Conservation (phyloP, 2,329 filamentous ascomycete species). For the Colletotrichum phormii region DNA sequence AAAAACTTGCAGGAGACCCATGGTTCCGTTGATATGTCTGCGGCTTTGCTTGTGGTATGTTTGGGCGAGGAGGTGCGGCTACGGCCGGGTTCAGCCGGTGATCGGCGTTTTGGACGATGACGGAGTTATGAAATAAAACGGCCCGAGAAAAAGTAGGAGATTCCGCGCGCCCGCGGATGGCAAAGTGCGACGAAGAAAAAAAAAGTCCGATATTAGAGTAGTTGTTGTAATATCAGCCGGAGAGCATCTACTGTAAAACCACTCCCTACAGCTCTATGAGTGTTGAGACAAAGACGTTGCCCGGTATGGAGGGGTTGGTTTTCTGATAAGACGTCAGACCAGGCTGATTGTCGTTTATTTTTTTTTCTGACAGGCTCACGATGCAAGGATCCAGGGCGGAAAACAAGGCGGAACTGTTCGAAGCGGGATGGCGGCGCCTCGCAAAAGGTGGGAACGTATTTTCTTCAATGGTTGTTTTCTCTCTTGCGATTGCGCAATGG, state of each 20-base stretch:
- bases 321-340: conserved; percentile 12
- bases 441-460: neutral
- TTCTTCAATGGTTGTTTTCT: conserved; percentile 16
- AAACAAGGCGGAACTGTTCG: conserved; percentile 5
- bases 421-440: neutral
- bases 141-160: neutral
- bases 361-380: neutral
- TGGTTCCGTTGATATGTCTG: neutral
- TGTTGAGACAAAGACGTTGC: neutral
- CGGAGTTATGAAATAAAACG: neutral
- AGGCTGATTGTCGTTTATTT: neutral
- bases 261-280: neutral
- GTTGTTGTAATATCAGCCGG: neutral
- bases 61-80: conserved; percentile 14
- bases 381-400: conserved; percentile 22
- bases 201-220: neutral
- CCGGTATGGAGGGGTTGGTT: neutral
- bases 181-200: too few relatives aligned
- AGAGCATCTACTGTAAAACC: neutral
- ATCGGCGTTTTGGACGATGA: conserved; percentile 7
- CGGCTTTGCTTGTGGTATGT: neutral
- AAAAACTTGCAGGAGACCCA: conserved; percentile 36
- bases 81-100: conserved; percentile 21
- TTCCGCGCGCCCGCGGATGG: neutral
- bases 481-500: conserved; percentile 30